Evolutionary conservation across 306 rosid genomes (phyloP), one percentile per base, ranked within the genome.

Genomic region (Calophaca sinica): DNA sequence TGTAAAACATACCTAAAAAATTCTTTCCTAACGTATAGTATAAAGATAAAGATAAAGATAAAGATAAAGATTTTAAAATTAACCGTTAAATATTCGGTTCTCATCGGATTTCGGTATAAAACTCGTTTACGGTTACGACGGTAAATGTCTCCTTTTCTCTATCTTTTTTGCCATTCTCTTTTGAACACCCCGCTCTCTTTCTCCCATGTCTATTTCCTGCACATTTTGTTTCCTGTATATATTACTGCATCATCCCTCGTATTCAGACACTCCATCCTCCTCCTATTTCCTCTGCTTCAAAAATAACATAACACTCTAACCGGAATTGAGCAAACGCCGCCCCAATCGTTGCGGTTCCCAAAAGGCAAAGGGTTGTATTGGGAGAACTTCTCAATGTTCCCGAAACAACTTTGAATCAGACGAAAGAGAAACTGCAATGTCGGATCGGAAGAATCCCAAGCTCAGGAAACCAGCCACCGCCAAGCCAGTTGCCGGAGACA

Each of bases 351-450:
- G 2, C 26, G 15, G 42, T 51, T 10, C 62, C 66, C 1, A 79
- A 50, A 2, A 91, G 77, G 57, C 86, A 81, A 64, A 84, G 97
- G 4, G 83, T 83, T 9, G 93, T 89, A 28, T 54, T 91, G 29
- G 91, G 90, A 0, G 97, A 91, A 48, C 82, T 86, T 58, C 65
- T 58, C 59, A 31, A 20, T 48, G 57, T 7, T 11, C 14, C 82
- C 0, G 35, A n/a, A n/a, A n/a, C 0, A 2, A 31, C 10, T 32
- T 11, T 29, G 31, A 60, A 38, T 48, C 49, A 48, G 3, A 31
- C 3, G 13, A 20, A 1, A 4, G 26, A 78, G 39, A 88, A 82
- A 36, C 65, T 63, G 0, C 81, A 72, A 48, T 35, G 44, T n/a
- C n/a, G n/a, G n/a, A n/a, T 52, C 41, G 10, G 7, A 72, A 31